phyloP scores from a whole-genome alignment of 345 rosid species.

The Eutrema japonicum region DNA sequence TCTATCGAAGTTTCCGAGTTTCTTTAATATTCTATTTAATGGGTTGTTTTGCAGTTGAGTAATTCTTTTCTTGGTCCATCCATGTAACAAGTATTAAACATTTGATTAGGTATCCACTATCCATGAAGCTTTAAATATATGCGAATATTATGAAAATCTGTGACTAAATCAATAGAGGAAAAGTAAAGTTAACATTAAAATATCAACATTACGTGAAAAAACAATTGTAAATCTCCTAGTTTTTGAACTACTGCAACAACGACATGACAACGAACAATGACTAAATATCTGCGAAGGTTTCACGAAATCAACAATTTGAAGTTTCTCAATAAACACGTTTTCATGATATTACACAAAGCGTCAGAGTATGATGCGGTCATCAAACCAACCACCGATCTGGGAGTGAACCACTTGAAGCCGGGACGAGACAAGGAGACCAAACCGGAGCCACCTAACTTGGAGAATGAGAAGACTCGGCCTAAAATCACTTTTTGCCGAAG shows the following conservation, averaged over 20 bases:
- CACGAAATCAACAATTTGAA: not conserved
- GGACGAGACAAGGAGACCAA: no score
- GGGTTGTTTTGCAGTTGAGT: conserved; percentile 3
- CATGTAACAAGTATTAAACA: not conserved
- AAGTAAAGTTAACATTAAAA: not conserved
- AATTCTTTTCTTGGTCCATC: conserved; percentile 1
- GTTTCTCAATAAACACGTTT: not conserved
- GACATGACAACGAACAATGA: conserved; percentile 1
- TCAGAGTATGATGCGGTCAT: no score
- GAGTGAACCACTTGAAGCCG: no score
- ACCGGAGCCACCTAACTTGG: no score
- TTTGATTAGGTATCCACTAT: conserved; percentile 12
- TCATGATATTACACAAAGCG: not conserved
- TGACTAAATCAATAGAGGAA: conserved; percentile 18
- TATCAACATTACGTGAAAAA: no score
- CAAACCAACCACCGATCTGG: no score
- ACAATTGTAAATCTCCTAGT: not conserved
- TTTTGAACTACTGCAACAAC: conserved; percentile 15
- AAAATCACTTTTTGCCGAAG: no score
- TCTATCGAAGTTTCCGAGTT: not conserved
- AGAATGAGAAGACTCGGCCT: no score
- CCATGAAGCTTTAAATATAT: not conserved
- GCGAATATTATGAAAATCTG: no score
- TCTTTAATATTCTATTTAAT: not conserved
- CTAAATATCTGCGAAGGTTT: not conserved